phyloP scores from a whole-genome alignment of 1,139 yeast genomes.

The Blastobotrys indianensis region DNA sequence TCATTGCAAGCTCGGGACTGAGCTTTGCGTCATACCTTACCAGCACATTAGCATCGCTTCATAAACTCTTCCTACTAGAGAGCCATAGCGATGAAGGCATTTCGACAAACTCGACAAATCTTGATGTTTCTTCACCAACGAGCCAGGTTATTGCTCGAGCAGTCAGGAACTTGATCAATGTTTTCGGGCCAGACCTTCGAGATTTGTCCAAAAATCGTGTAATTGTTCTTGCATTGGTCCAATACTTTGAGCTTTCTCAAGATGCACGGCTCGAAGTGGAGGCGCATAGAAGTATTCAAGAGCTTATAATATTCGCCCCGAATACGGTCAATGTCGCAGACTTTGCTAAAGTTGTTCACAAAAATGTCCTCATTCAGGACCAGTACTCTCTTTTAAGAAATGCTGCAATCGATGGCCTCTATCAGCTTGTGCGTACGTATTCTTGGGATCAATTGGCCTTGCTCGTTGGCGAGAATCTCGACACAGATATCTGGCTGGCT shows the following conservation, averaged over 20 bases:
- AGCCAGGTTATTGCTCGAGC: conserved; percentile 38
- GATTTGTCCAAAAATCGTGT: conserved; percentile 26
- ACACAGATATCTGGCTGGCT: conserved; percentile 36
- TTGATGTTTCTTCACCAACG: conserved; percentile 42
- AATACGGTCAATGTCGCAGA: conserved; percentile 24
- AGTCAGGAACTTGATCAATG: conserved; percentile 40
- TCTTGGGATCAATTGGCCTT: conserved; percentile 29
- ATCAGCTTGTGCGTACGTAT: conserved; percentile 33
- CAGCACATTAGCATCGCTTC: conserved; percentile 44
- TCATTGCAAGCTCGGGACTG: conserved; percentile 52
- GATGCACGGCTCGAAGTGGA: conserved; percentile 29
- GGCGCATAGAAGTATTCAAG: conserved; percentile 27
- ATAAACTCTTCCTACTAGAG: conserved; percentile 46
- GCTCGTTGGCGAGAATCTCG: conserved; percentile 30
- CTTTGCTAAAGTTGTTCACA: conserved; percentile 27
- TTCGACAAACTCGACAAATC: conserved; percentile 42
- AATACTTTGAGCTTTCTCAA: conserved; percentile 27
- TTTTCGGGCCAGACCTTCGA: conserved; percentile 46
- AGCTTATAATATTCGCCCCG: conserved; percentile 31
- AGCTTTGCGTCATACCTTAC: conserved; percentile 41
- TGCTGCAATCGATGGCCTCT: conserved; percentile 35
- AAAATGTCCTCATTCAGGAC: conserved; percentile 20
- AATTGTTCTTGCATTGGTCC: conserved; percentile 26
- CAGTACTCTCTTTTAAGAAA: conserved; percentile 22
- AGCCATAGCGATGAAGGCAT: conserved; percentile 47